Percentiles rank a stretch among this genome's conserved stretches.
These are phyloP conservation scores for Xylaria sp. DNA, from an alignment of 2,329 filamentous ascomycete genomes.

Conservation along the genomic window DNA sequence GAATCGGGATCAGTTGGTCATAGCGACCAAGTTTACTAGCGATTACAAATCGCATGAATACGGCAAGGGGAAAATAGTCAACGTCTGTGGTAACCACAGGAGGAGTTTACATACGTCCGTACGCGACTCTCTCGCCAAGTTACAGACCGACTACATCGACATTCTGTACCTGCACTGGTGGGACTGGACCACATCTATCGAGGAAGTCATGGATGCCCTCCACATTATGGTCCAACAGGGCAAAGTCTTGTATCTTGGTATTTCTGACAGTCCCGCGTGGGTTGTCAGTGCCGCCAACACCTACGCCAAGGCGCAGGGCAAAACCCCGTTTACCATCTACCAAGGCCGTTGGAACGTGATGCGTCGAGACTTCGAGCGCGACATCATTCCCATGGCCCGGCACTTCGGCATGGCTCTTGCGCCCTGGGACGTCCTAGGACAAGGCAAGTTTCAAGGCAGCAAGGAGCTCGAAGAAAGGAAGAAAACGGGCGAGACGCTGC, in stretches of 20 bases:
- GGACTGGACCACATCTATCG: slow-evolving; percentile 55
- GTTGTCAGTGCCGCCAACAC: slow-evolving; percentile 53
- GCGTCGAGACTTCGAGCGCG: slow-evolving; percentile 53
- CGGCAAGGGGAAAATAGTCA: slow-evolving; percentile 53
- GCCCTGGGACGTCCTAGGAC: slow-evolving; percentile 68
- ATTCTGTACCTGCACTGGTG: slow-evolving; percentile 58
- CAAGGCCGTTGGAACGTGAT: slow-evolving; percentile 54
- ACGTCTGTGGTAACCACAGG: slow-evolving; percentile 65
- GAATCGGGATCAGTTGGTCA: slow-evolving; percentile 63
- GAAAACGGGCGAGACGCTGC: slow-evolving; percentile 54
- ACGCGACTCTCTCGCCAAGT: slow-evolving; percentile 64
- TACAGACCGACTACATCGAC: slow-evolving; percentile 68
- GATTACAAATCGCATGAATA: slow-evolving; percentile 55
- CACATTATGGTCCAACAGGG: slow-evolving; percentile 55
- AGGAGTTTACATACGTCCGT: slow-evolving; percentile 67
- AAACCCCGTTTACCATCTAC: slow-evolving; percentile 53
- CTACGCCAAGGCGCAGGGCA: slow-evolving; percentile 51
- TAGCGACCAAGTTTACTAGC: slow-evolving; percentile 67
- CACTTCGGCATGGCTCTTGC: slow-evolving; percentile 61
- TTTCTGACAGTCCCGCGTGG: slow-evolving; percentile 55
- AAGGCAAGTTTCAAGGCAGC: slow-evolving; percentile 57
- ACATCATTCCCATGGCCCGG: slow-evolving; percentile 56
- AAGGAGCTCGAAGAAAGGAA: slow-evolving; percentile 49
- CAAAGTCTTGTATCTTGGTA: slow-evolving; percentile 56
- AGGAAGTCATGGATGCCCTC: slow-evolving; percentile 56